phyloP scores from a whole-genome alignment of 2,329 filamentous ascomycete genomes.

The Trichoderma sp. region DNA sequence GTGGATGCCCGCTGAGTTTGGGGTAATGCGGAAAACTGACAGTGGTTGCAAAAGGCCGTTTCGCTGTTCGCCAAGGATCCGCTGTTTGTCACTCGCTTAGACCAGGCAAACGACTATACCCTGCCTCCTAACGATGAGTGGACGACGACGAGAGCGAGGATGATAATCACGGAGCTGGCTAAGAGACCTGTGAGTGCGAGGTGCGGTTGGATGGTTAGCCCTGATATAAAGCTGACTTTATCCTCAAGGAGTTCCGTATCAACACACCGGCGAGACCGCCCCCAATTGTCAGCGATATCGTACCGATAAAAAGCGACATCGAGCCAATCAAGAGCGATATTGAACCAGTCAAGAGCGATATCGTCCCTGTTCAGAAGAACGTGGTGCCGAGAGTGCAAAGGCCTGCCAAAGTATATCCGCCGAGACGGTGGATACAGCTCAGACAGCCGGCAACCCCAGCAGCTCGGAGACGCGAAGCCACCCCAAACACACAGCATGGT shows the following conservation, averaged over 20 bases:
- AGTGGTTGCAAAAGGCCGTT: constrained; percentile 31
- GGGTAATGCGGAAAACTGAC: constrained; percentile 22
- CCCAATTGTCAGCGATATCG: background rate
- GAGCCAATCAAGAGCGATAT: background rate
- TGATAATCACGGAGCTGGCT: constrained; percentile 33
- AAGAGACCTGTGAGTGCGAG: constrained; percentile 31
- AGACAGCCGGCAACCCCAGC: background rate
- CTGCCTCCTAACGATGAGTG: constrained; percentile 31
- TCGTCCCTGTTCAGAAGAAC: background rate
- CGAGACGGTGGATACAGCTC: background rate
- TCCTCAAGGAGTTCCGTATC: background rate
- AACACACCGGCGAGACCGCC: no score
- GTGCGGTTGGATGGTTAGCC: no score
- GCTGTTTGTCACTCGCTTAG: constrained; percentile 34
- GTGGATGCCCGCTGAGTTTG: background rate
- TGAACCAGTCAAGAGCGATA: background rate
- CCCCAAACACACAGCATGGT: background rate
- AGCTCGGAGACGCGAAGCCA: background rate
- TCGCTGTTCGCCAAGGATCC: constrained; percentile 33
- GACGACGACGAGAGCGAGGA: constrained; percentile 29
- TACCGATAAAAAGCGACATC: background rate
- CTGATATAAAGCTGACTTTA: background rate
- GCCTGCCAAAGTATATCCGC: background rate
- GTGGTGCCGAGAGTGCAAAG: background rate
- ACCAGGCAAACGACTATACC: constrained; percentile 31